Evolutionary conservation across 257 asterid genomes (phyloP).

Genomic region (Agastache rugosa): DNA sequence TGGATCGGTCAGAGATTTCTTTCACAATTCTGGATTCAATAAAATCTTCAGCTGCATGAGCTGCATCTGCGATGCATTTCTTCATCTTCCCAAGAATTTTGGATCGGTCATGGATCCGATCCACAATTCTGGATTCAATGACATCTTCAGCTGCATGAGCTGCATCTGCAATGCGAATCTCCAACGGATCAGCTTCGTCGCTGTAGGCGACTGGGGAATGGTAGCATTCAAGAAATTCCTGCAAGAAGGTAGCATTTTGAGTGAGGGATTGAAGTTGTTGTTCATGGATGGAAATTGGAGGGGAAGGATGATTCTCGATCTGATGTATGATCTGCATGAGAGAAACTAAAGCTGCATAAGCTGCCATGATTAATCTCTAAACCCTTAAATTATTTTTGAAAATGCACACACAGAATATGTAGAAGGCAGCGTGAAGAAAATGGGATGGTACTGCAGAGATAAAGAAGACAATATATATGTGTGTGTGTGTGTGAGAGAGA

Average conservation of each 20-base stretch:
- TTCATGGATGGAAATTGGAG: background rate
- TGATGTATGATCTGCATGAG: background rate
- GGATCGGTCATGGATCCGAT: background rate
- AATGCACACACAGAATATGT: too few relatives aligned
- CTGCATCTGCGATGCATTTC: background rate
- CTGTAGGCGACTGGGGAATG: background rate
- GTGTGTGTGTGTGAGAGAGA: too few relatives aligned
- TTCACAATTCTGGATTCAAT: background rate
- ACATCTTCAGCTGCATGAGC: background rate
- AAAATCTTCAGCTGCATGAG: background rate
- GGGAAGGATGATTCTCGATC: background rate
- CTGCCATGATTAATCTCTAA: background rate
- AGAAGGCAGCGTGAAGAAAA: too few relatives aligned
- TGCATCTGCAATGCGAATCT: background rate
- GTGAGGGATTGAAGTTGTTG: background rate
- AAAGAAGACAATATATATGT: too few relatives aligned
- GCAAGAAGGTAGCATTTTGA: background rate
- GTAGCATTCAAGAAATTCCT: background rate
- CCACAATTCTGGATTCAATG: background rate
- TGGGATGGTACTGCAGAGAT: too few relatives aligned
- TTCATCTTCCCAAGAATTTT: background rate
- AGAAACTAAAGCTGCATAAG: background rate
- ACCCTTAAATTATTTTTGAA: too few relatives aligned
- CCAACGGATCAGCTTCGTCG: background rate
- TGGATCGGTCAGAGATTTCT: background rate